These are phyloP conservation scores for Tanacetum coccineum DNA, from an alignment of 129 eudicot genomes.

Conservation along the genomic window DNA sequence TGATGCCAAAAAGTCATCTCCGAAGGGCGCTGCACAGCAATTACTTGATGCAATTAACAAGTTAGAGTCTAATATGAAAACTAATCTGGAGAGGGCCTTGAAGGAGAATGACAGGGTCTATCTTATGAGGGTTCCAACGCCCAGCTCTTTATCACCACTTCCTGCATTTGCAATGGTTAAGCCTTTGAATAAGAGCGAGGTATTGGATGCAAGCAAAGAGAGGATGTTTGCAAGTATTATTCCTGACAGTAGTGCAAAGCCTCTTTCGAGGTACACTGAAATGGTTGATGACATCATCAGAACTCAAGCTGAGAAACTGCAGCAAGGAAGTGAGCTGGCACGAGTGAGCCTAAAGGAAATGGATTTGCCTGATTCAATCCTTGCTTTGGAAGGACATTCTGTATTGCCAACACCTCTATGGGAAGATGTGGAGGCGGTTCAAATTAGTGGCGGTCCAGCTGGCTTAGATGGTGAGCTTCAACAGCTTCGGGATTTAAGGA, in stretches of 20 bases:
- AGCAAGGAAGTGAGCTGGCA: constrained; percentile 98
- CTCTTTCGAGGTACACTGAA: constrained; percentile 92
- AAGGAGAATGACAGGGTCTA: constrained; percentile 98
- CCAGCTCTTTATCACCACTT: constrained; percentile 77
- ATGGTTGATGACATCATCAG: constrained; percentile 95
- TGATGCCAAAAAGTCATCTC: constrained; percentile 74
- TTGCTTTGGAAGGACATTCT: constrained; percentile 76
- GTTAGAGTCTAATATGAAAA: constrained; percentile 62
- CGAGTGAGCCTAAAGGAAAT: constrained; percentile 94
- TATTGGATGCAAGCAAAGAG: constrained; percentile 93
- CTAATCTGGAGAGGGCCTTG: constrained; percentile 81
- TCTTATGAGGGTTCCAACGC: constrained; percentile 92
- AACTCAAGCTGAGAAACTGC: constrained; percentile 94
- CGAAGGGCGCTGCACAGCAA: constrained; percentile 94
- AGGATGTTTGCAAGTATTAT: constrained; percentile 92
- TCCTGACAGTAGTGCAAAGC: constrained; percentile 93
- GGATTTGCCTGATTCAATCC: constrained; percentile 87
- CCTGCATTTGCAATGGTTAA: constrained; percentile 91
- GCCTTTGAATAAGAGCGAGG: constrained; percentile 79
- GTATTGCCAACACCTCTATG: constrained; percentile 60
- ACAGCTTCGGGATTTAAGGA: constrained; percentile 81
- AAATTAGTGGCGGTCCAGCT: constrained; percentile 88
- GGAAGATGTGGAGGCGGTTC: constrained; percentile 94
- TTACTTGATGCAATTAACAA: constrained; percentile 81
- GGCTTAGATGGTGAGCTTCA: constrained; percentile 86